Conservation (phyloP, 2,329 filamentous ascomycete genomes). For the Xylariomycetidae sp. region DNA sequence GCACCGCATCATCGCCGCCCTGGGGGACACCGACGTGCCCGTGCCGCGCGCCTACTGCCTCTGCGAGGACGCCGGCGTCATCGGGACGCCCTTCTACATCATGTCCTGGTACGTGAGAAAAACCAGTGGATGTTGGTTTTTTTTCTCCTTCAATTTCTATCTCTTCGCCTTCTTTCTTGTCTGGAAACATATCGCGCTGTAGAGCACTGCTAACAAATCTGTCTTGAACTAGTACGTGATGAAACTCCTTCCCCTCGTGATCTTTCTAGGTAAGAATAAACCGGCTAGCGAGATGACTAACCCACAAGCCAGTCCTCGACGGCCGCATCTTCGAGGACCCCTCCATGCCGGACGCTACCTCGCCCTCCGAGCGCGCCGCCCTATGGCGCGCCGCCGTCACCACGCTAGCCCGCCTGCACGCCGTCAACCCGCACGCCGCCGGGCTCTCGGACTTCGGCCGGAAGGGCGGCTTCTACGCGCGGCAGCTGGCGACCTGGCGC, state of each 20-base stretch:
- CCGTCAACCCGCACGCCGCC: constrained; percentile 61
- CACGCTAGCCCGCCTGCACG: constrained; percentile 82
- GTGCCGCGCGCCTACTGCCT: constrained; percentile 80
- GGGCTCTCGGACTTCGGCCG: constrained; percentile 72
- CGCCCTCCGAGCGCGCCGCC: constrained; percentile 61
- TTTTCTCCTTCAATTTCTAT: too few species aligned
- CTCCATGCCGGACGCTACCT: constrained; percentile 61
- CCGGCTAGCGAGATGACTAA: too few species aligned
- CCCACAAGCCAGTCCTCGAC: too few species aligned
- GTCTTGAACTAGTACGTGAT: too few species aligned
- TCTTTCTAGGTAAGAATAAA: too few species aligned
- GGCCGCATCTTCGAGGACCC: constrained; percentile 92
- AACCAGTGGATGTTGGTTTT: too few species aligned
- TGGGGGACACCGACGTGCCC: constrained; percentile 74
- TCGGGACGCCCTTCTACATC: constrained; percentile 93
- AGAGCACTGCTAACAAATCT: too few species aligned
- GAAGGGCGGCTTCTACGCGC: constrained; percentile 71
- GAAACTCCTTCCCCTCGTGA: too few species aligned
- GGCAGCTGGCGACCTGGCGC: constrained; percentile 79
- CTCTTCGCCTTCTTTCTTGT: too few species aligned
- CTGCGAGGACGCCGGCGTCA: constrained; percentile 73
- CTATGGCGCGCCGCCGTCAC: constrained; percentile 85
- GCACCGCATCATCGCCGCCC: constrained; percentile 82
- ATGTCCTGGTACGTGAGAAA: too few species aligned
- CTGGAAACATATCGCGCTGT: too few species aligned